Conservation (phyloP, 129 eudicot genomes). For the Oenanthe sinensis region DNA sequence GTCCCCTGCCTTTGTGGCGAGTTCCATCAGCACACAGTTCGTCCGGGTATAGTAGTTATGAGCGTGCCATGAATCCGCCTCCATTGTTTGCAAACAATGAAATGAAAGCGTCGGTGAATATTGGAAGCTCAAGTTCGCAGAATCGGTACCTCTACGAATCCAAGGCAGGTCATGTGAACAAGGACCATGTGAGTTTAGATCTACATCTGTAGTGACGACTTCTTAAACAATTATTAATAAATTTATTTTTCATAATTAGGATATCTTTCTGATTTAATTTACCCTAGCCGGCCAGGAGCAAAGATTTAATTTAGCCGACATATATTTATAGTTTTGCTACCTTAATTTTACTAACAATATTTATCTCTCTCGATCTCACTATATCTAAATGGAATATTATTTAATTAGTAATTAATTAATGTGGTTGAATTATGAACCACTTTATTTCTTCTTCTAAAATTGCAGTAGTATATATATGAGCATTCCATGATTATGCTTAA, state of each 20-base stretch:
- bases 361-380: no score
- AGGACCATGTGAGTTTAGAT: slow-evolving; percentile 94
- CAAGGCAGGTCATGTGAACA: slow-evolving; percentile 36
- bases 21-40: slow-evolving; percentile 36
- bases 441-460: no score
- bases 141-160: slow-evolving; percentile 39
- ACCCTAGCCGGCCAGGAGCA: background rate
- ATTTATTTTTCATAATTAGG: background rate
- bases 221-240: background rate
- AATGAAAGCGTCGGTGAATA: slow-evolving; percentile 9
- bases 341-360: background rate
- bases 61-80: slow-evolving; percentile 19
- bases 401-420: background rate
- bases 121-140: slow-evolving; percentile 22
- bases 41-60: slow-evolving; percentile 23
- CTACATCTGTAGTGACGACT: slow-evolving; percentile 60
- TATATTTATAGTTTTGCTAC: background rate
- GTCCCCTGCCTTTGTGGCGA: slow-evolving; percentile 69
- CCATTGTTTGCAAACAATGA: slow-evolving; percentile 22
- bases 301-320: background rate
- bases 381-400: no score
- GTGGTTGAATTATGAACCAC: no score
- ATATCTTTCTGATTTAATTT: background rate
- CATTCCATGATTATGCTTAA: no score
- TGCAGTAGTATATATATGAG: no score